Evolutionary conservation across 441 rosid genomes (phyloP), one percentile per base, ranked within the genome.

Genomic region (Adansonia gregorii): DNA sequence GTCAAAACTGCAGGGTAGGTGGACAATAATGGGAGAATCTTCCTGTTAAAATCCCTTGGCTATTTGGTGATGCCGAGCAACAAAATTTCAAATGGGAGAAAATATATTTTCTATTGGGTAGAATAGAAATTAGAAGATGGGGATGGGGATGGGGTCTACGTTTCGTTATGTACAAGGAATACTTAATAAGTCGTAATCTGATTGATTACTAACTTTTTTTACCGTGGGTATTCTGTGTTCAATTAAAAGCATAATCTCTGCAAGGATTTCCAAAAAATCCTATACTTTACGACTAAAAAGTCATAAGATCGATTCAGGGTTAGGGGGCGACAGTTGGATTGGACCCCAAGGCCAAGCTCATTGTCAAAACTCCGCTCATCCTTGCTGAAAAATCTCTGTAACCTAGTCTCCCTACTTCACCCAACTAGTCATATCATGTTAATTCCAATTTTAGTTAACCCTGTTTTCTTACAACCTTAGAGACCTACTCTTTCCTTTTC

Each of bases 361-460:
- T 68, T 49, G 73, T 80, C 79, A 75, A 75, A 69, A 54, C 55
- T 17, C 41, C 64, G 46, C 67, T 55, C 60, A 65, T 43, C 78
- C 72, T 60, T 67, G 67, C 27, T 22, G 35, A 60, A 67, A 81
- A 77, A 76, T 77, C 66, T 67, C 45, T 27, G 12, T 3, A 45
- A 52, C 31, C 43, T 27, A 72, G 76, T 79, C 75, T 69, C 55
- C 41, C 73, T 79, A 72, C 78, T 72, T 74, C 71, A 80, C 84
- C 86, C 88, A 79, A 83, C 83, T 74, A 71, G 86, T 87, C 90
- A 58, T 81, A 85, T 87, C 89, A 58, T 81, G 80, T 52, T 65
- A 76, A 61, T 84, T 81, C 91, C 84, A 83, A 45, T 9, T 83
- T 79, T 75, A 79, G 85, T 80, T 80, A 80, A 73, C 80, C 82